phyloP scores from a whole-genome alignment of 108 stramenopile genomes.

The Cyclostephanos invisitatus region DNA sequence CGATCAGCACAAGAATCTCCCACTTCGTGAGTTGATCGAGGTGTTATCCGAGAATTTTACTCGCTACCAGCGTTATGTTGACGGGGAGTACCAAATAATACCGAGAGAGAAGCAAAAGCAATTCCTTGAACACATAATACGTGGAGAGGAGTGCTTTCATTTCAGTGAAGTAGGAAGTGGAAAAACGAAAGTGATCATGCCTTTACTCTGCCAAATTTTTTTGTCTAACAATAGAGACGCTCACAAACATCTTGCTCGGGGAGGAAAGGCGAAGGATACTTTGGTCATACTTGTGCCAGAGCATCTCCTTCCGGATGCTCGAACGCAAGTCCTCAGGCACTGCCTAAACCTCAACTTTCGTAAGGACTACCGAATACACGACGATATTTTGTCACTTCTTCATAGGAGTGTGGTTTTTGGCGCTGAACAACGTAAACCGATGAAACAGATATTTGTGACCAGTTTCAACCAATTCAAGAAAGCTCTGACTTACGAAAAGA shows the following conservation, averaged over 20 bases:
- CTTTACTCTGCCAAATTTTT: slow-evolving; percentile 53
- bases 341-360: slow-evolving; percentile 59
- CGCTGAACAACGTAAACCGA: background rate
- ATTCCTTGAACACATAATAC: slow-evolving; percentile 52
- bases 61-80: slow-evolving; percentile 49
- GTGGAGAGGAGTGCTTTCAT: slow-evolving; percentile 56
- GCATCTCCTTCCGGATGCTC: slow-evolving; percentile 55
- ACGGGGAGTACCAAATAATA: slow-evolving; percentile 54
- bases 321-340: slow-evolving; percentile 52
- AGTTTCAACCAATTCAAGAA: slow-evolving; percentile 66
- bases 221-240: slow-evolving; percentile 50
- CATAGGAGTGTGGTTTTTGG: slow-evolving; percentile 40
- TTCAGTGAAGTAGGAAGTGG: slow-evolving; percentile 53
- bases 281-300: slow-evolving; percentile 57
- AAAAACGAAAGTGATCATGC: slow-evolving; percentile 51
- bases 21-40: slow-evolving; percentile 51
- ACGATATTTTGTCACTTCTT: slow-evolving; percentile 55
- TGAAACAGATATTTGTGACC: slow-evolving; percentile 56
- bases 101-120: slow-evolving; percentile 54
- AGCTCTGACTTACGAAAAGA: slow-evolving; percentile 58
- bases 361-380: slow-evolving; percentile 52
- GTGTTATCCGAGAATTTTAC: slow-evolving; percentile 48
- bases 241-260: slow-evolving; percentile 42
- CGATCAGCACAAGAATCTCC: slow-evolving; percentile 42
- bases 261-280: slow-evolving; percentile 50